Evolutionary conservation across 2,329 filamentous ascomycete species (phyloP), one percentile per base, ranked within the genome.

Genomic region (Arthrinium phaeospermum): DNA sequence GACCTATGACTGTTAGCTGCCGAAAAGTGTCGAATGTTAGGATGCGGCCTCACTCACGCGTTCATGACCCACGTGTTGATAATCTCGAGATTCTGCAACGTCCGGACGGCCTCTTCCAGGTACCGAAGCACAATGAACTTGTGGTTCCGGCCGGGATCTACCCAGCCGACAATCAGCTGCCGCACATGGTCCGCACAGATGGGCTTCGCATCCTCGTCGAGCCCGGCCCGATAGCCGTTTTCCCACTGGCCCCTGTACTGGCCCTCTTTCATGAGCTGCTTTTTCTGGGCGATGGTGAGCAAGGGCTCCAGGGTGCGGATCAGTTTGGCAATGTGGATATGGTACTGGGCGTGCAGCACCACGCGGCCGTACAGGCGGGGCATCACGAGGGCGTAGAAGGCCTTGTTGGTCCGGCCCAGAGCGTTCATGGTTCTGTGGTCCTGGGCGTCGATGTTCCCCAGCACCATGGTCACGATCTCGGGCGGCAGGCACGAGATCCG

Each of bases 21-120:
- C n/a, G n/a, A n/a, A n/a, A n/a, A n/a, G n/a, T n/a, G n/a, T n/a
- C n/a, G n/a, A n/a, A n/a, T 41, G 37, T 41, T 41, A 41, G 37
- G 37, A 41, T 37, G 37, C 37, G 1, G 24, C 22, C 10, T 16
- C 0, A 72, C 68, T 53, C 27, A 72, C 71, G 61, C 27, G 34
- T 27, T 72, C 57, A 70, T 34, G n/a, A 68, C 22, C 27, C 34
- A 22, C 8, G 34, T 70, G 2, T 72, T 44, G 7, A 73, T 19
- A n/a, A 71, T n/a, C 27, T 71, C 70, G 27, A 73, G 44, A 41
- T 71, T 70, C 1, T 45, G 24, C 67, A 73, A 37, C 22, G 67
- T 67, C 53, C 68, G 72, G 14, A 73, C 12, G 14, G 68, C 34
- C 37, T 73, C 72, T 41, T 73, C 70, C 13, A 73, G 19, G 45